These are phyloP conservation scores for Paraleonurus japonicus DNA, from an alignment of 257 asterid genomes.

Conservation along the genomic window DNA sequence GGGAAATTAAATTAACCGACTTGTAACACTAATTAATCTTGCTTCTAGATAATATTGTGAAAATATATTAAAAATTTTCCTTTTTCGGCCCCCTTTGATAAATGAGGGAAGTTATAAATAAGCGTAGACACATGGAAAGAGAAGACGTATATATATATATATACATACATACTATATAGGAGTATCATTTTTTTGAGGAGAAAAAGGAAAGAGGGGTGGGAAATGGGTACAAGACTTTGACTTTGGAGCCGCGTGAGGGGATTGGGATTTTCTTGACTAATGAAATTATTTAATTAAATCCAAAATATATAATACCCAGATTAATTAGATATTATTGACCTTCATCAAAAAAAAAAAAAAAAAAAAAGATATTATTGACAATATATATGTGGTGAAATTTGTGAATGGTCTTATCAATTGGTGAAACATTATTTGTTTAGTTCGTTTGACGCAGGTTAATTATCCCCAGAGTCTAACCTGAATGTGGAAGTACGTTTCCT, in stretches of 20 bases:
- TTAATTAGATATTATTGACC: not conserved
- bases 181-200: no score
- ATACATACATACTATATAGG: no score
- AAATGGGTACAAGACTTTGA: not conserved
- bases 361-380: no score
- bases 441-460: not conserved
- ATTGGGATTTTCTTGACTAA: not conserved
- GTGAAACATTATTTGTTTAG: not conserved
- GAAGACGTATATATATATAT: not conserved
- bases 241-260: not conserved
- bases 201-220: not conserved
- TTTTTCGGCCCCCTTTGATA: not conserved
- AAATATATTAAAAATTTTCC: not conserved
- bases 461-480: not conserved
- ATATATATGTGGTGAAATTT: no score
- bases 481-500: not conserved
- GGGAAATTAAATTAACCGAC: no score
- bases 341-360: no score
- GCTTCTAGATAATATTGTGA: not conserved
- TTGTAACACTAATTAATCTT: no score
- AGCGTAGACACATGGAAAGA: not conserved
- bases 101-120: not conserved
- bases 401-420: not conserved
- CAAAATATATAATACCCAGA: not conserved
- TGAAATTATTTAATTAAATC: not conserved